Evolutionary conservation across 2,329 filamentous ascomycete genomes (phyloP), one percentile per base, ranked within the genome.

Genomic region (Chlorencoelia australis): DNA sequence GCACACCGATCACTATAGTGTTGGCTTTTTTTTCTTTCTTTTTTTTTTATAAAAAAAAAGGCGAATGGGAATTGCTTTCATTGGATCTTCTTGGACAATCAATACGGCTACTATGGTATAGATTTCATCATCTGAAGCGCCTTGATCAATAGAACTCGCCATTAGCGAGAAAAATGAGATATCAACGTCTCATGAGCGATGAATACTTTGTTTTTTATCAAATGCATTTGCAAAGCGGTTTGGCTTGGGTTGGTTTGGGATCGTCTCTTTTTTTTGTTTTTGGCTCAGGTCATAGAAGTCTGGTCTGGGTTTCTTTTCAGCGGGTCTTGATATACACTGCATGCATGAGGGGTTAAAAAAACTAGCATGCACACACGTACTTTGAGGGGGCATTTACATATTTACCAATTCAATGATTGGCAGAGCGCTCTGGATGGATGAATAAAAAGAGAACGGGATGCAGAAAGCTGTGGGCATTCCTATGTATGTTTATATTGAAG

Each of bases 211-310:
- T 35, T 48, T 52, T 48, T 46, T 40, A 37, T 35, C 44, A 45
- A 35, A 47, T 46, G 51, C 49, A 53, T 53, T 54, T 52, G 43
- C 45, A 36, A 52, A 48, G 37, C 33, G 37, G 30, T 31, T 37
- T 47, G 50, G 37, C 43, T 37, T 43, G 37, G 41, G 39, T 28
- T 39, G 37, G 40, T 37, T 25, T 9, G 22, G 36, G 37, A 31
- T 35, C 33, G 27, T 41, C 41, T 41, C 18, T 14, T 36, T 39
- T 35, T 14, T 21, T 17, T 30, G 28, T 37, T 41, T 26, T 42
- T 37, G 36, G 39, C 33, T 43, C 39, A 30, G 26, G 30, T 28
- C 39, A 32, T 30, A 27, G 28, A 13, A 25, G 31, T 31, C 27
- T 28, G 42, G 35, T 35, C 31, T 41, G 40, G 41, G 35, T 41